phyloP scores from a whole-genome alignment of 305 asterid genomes.

The Solanum aculeatissimum region DNA sequence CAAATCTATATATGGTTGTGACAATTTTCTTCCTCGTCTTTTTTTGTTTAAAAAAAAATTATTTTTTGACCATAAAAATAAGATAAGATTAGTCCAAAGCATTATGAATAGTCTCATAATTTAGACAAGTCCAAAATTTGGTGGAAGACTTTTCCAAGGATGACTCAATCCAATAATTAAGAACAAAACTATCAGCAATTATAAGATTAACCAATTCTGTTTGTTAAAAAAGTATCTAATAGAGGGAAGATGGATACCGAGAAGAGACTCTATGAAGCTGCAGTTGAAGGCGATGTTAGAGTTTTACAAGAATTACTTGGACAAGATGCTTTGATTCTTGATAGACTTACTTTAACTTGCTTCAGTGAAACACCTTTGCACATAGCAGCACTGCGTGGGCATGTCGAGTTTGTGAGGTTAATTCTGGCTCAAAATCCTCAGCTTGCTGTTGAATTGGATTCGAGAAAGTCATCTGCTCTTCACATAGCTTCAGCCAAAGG shows the following conservation, averaged over 20 bases:
- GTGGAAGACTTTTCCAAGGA: too few relatives aligned
- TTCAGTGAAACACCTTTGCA: constrained; percentile 14
- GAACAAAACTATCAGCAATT: neutral
- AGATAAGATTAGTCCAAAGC: too few relatives aligned
- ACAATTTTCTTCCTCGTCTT: neutral
- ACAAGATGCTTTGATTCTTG: constrained; percentile 20
- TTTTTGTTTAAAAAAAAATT: neutral
- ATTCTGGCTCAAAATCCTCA: constrained; percentile 7
- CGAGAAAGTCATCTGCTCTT: constrained; percentile 20
- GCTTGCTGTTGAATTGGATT: constrained; percentile 10
- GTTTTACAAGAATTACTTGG: constrained; percentile 3
- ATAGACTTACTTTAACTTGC: constrained; percentile 6
- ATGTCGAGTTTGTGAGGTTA: constrained; percentile 8
- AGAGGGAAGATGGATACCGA: constrained; percentile 1
- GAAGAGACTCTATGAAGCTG: constrained; percentile 18
- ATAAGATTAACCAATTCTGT: neutral
- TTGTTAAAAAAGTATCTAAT: neutral
- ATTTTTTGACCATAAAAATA: neutral
- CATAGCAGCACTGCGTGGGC: constrained; percentile 18
- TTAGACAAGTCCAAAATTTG: too few relatives aligned
- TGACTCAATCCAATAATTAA: neutral
- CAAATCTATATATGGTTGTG: neutral
- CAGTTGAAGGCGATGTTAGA: neutral
- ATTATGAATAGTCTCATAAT: too few relatives aligned
- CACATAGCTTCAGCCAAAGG: constrained; percentile 35